Base-by-base conservation (phyloP, 345 rosid genomes). In the Corchorus capsularis region DNA sequence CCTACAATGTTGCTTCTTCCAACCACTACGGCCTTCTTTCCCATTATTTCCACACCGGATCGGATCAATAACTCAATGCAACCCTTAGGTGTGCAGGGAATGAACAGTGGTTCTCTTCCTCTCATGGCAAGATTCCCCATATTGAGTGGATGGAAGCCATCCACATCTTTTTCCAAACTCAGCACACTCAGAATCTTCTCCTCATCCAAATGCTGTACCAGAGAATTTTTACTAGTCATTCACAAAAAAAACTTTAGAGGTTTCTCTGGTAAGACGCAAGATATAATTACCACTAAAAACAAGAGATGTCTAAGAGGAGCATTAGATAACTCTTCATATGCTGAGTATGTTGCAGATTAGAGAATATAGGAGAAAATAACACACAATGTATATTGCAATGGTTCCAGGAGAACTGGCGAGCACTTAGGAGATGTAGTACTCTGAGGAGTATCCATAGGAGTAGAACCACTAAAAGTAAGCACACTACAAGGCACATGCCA, bases 1-100 rank as follows among this genome's bases (percentile, higher is more conserved):
- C 98, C 99, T 20, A 93, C 97, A 52, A 92, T 89, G 84, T 95
- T 93, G 88, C 99, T 95, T 87, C 90, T 93, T 71, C 98, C 98
- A 39, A 90, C 86, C 71, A 95, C 99, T 68, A 88, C 96, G 16
- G 94, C 94, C 69, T 89, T 89, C 83, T 91, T 93, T 20, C 99
- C 92, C 66, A 74, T 84, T 78, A 92, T 89, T 55, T 89, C 87
- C 53, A 96, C 84, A 4, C 97, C 97, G 2, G 86, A 84, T 84
- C 99, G 85, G 62, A 92, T 87, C 75, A 93, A 78, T 69, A 93
- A 82, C 90, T 96, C 98, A 14, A 93, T 75, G 83, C 96, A 93
- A 50, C 90, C 99, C 81, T 96, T 91, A 2, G 98, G 92, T 27
- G 98, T 89, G 85, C 98, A 93, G 53, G 98, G 86, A 55, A 95